phyloP scores from a whole-genome alignment of 176 grass and related monocot species.

The Triticum dicoccoides region DNA sequence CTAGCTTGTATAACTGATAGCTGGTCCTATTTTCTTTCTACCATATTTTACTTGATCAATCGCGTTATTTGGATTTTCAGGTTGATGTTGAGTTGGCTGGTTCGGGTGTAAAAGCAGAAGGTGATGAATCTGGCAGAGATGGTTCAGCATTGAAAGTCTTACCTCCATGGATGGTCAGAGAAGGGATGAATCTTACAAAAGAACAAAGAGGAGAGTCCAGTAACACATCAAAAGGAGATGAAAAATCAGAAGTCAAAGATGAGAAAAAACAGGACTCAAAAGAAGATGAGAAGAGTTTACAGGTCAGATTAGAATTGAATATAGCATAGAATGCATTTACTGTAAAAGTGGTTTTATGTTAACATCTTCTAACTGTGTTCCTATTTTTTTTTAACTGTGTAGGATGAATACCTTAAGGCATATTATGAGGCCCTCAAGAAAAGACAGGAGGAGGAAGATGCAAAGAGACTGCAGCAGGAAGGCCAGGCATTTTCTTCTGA shows the following conservation, averaged over 20 bases:
- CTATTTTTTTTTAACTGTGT: neutral
- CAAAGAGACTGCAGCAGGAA: constrained; percentile 50
- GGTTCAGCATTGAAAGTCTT: constrained; percentile 53
- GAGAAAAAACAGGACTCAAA: constrained; percentile 68
- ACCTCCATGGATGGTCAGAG: constrained; percentile 95
- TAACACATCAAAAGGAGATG: constrained; percentile 26
- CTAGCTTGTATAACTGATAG: constrained; percentile 11
- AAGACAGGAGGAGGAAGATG: constrained; percentile 57
- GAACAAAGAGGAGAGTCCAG: constrained; percentile 85
- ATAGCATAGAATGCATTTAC: constrained; percentile 22
- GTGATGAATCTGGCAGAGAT: constrained; percentile 57
- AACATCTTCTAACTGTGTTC: neutral
- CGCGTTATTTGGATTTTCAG: constrained; percentile 32
- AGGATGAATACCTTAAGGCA: constrained; percentile 92
- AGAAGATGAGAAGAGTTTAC: constrained; percentile 65
- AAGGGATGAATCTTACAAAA: constrained; percentile 97
- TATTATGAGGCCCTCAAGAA: constrained; percentile 78
- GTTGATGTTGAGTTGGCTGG: constrained; percentile 75
- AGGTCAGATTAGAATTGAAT: constrained; percentile 46
- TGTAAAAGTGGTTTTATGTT: neutral
- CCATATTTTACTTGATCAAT: neutral
- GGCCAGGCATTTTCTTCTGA: constrained; percentile 24
- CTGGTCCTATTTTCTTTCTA: neutral
- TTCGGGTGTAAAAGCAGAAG: constrained; percentile 64
- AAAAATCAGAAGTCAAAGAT: constrained; percentile 46